These are phyloP conservation scores for Aspergillus coremiiformis DNA, from an alignment of 495 filamentous ascomycete genomes.

Conservation along the genomic window DNA sequence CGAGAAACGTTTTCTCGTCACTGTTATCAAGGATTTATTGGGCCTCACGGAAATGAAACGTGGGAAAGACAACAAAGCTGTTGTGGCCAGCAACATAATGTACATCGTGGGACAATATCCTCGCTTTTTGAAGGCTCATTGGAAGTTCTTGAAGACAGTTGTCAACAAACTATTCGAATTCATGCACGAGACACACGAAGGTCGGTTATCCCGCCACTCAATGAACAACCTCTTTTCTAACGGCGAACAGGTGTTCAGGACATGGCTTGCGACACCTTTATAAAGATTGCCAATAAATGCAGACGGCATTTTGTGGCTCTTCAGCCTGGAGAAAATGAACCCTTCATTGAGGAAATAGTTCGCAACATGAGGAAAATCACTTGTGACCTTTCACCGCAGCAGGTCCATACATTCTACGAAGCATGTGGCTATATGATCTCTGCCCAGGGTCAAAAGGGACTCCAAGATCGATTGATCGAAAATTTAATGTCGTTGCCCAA, in stretches of 20 bases:
- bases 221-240: conserved; percentile 20
- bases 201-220: conserved; percentile 34
- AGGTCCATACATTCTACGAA: conserved; percentile 98
- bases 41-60: conserved; percentile 98
- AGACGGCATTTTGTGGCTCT: conserved; percentile 93
- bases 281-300: conserved; percentile 99
- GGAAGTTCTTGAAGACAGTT: conserved; percentile 99
- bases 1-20: conserved; percentile 95
- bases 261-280: conserved; percentile 99
- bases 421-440: conserved; percentile 99
- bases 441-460: conserved; percentile 85
- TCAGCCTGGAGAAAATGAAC: conserved; percentile 87
- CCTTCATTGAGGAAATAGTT: conserved; percentile 98
- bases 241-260: conserved; percentile 75
- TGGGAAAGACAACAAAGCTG: conserved; percentile 98
- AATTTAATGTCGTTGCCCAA: conserved; percentile 94
- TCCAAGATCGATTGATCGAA: conserved; percentile 82
- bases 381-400: conserved; percentile 86
- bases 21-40: conserved; percentile 97
- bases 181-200: conserved; percentile 99
- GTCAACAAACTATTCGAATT: conserved; percentile 99
- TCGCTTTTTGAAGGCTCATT: conserved; percentile 95
- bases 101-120: conserved; percentile 99
- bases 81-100: conserved; percentile 99
- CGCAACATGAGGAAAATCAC: conserved; percentile 92